Percentiles rank a stretch among this genome's conserved stretches.
These are phyloP conservation scores for Camellia oleifera DNA, from an alignment of 179 eudicot genomes.

Conservation along the genomic window DNA sequence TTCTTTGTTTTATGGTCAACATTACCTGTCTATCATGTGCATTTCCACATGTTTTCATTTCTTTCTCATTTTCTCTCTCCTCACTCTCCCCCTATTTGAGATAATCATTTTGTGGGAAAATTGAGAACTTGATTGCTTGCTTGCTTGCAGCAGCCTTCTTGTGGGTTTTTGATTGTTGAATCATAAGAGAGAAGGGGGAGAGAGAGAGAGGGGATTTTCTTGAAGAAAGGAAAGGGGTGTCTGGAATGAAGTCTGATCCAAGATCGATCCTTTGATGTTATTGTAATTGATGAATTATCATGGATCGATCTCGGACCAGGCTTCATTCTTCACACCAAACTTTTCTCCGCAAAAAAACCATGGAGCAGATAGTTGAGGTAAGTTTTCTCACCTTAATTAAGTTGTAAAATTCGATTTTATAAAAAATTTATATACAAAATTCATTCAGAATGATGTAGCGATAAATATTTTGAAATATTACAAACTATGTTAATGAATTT, in stretches of 20 bases:
- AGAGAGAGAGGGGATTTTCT: constrained; percentile 7
- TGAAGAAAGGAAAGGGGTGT: constrained; percentile 27
- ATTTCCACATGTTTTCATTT: not conserved
- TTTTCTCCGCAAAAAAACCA: constrained; percentile 12
- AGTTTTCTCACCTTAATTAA: not conserved
- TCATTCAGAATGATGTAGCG: no score
- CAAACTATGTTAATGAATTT: no score
- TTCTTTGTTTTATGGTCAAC: not conserved
- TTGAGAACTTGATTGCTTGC: constrained; percentile 18
- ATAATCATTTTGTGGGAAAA: not conserved
- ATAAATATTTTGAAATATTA: not conserved
- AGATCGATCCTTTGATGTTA: constrained; percentile 30
- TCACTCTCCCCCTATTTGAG: not conserved
- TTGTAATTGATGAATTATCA: not conserved
- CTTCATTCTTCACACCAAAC: constrained; percentile 57
- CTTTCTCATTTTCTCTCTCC: not conserved
- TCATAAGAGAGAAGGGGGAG: constrained; percentile 9
- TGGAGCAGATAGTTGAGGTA: not conserved
- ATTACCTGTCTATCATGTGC: constrained; percentile 16
- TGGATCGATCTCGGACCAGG: constrained; percentile 51
- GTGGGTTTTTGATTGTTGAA: constrained; percentile 13
- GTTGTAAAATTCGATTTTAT: not conserved
- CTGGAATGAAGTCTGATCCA: constrained; percentile 72
- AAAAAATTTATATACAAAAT: no score
- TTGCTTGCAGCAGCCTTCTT: constrained; percentile 18